A percentile compares a stretch with the other conserved stretches of the same genome.
Evolutionary conservation across 2,329 filamentous ascomycete species (phyloP).

Genomic region (Anthostomella pinea): DNA sequence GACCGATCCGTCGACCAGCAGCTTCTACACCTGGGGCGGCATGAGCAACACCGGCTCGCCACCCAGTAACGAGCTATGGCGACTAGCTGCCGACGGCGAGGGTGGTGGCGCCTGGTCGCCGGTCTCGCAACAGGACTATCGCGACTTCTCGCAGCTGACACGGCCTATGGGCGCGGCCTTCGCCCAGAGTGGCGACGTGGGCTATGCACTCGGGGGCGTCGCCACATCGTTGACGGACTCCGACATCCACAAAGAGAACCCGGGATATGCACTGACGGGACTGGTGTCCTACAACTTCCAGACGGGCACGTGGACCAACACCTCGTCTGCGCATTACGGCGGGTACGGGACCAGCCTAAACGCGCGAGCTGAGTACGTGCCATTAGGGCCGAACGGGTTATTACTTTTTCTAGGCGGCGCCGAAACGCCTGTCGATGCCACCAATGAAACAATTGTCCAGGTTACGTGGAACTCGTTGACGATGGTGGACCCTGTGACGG

Average conservation of each 20-base stretch:
- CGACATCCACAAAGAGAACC: conserved; percentile 18
- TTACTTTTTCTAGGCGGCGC: conserved; percentile 34
- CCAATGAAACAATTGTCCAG: conserved; percentile 16
- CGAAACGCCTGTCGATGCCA: conserved; percentile 22
- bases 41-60: conserved; percentile 20
- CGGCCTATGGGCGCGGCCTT: conserved; percentile 30
- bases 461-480: conserved; percentile 29
- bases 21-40: conserved; percentile 37
- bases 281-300: conserved; percentile 33
- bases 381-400: conserved; percentile 33
- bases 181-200: conserved; percentile 23
- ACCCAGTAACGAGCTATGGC: conserved; percentile 30
- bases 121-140: conserved; percentile 25
- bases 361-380: conserved; percentile 30
- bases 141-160: conserved; percentile 36
- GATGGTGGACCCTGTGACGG: conserved; percentile 33
- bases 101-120: conserved; percentile 34
- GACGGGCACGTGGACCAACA: conserved; percentile 31
- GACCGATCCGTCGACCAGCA: conserved; percentile 27
- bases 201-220: conserved; percentile 33
- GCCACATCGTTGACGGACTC: conserved; percentile 23
- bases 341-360: conserved; percentile 28
- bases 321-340: conserved; percentile 23
- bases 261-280: conserved; percentile 28
- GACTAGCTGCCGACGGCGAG: conserved; percentile 29